Percentiles rank a stretch among this genome's conserved stretches.
These are phyloP conservation scores for Myriosclerotinia scirpicola DNA, from an alignment of 2,329 filamentous ascomycete species.

Conservation along the genomic window DNA sequence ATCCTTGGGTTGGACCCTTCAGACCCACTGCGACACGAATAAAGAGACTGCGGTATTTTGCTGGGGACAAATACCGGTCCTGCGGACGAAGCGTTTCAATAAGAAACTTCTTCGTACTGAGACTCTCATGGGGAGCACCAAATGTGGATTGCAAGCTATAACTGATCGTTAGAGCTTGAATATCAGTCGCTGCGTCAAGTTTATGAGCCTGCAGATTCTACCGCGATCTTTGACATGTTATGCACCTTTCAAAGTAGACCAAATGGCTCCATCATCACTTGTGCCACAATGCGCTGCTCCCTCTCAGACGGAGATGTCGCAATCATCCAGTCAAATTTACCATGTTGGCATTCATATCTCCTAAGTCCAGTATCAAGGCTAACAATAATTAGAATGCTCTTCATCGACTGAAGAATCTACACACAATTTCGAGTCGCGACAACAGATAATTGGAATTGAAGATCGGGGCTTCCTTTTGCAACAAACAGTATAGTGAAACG, in stretches of 20 bases:
- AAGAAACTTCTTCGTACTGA: not conserved
- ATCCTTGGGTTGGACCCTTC: not conserved
- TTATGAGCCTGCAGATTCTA: not conserved
- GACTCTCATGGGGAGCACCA: constrained; percentile 3
- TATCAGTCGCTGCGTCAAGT: not conserved
- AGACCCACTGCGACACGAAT: not conserved
- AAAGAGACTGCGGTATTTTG: not conserved
- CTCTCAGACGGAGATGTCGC: not conserved
- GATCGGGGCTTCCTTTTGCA: not conserved
- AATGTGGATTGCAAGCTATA: too few species aligned
- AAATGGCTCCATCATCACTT: not conserved
- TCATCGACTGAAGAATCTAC: not conserved
- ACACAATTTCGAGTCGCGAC: not conserved
- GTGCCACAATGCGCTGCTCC: not conserved
- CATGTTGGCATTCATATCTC: not conserved
- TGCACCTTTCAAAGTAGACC: not conserved
- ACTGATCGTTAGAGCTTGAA: not conserved
- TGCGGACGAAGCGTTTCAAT: not conserved
- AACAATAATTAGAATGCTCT: not conserved
- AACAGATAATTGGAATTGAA: not conserved
- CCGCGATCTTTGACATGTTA: not conserved
- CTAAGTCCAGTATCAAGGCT: not conserved
- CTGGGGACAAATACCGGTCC: not conserved
- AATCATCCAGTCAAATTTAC: not conserved
- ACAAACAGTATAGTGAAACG: not conserved